Conservation (phyloP, 495 filamentous ascomycete species). For the Daldinia childiae region DNA sequence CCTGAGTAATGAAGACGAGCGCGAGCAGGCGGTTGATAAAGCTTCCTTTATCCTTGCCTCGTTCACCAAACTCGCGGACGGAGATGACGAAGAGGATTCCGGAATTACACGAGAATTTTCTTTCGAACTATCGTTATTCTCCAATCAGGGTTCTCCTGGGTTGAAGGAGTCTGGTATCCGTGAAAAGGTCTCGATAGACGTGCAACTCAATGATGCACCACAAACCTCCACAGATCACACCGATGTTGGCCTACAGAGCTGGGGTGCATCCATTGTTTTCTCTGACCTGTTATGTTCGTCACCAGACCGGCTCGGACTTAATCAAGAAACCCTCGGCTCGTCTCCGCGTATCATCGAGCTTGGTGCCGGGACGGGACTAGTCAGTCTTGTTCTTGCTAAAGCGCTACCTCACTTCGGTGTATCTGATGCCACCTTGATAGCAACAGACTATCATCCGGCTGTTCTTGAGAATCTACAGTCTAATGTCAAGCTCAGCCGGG, state of each 20-base stretch:
- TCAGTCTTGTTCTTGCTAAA: conserved; percentile 62
- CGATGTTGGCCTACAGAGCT: conserved; percentile 54
- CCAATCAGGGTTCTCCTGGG: background rate
- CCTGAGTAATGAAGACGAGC: conserved; percentile 41
- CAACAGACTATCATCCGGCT: conserved; percentile 53
- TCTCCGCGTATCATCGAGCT: conserved; percentile 67
- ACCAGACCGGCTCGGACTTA: conserved; percentile 43
- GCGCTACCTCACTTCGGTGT: conserved; percentile 41
- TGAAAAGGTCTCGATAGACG: conserved; percentile 37
- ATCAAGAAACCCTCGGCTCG: conserved; percentile 11
- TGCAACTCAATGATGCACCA: conserved; percentile 42
- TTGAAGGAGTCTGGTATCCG: background rate
- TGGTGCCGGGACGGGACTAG: conserved; percentile 74
- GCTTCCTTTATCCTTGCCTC: conserved; percentile 45
- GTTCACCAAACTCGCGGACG: conserved; percentile 23
- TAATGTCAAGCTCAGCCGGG: conserved; percentile 38
- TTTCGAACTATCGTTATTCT: conserved; percentile 29
- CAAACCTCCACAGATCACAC: conserved; percentile 46
- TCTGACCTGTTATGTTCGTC: conserved; percentile 47
- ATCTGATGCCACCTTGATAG: conserved; percentile 41
- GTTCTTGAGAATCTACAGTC: conserved; percentile 49
- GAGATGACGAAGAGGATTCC: conserved; percentile 42
- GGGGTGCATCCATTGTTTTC: conserved; percentile 54
- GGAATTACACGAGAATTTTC: conserved; percentile 47
- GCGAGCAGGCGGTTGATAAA: conserved; percentile 43